These are phyloP conservation scores for Boletus fagicola DNA, from an alignment of 768 basidiomycete species.

Conservation along the genomic window DNA sequence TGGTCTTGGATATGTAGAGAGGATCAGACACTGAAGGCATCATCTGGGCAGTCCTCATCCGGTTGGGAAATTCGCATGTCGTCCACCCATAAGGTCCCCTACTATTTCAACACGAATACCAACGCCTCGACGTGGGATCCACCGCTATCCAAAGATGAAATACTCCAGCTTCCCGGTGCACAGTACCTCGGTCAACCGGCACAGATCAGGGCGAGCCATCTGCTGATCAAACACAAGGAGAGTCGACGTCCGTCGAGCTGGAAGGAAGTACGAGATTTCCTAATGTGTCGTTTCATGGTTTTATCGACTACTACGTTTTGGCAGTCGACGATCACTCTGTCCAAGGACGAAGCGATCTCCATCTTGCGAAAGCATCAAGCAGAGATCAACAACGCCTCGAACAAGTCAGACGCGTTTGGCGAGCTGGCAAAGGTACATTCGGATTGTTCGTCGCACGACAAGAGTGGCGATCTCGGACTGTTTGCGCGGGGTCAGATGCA, in stretches of 20 bases:
- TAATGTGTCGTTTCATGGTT: neutral
- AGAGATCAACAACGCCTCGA: slow-evolving; percentile 49
- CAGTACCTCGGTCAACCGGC: slow-evolving; percentile 44
- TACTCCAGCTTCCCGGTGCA: slow-evolving; percentile 66
- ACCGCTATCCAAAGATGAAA: slow-evolving; percentile 61
- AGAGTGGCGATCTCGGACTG: slow-evolving; percentile 84
- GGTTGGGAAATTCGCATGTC: slow-evolving; percentile 90
- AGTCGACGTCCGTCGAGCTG: slow-evolving; percentile 80
- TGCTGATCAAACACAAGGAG: slow-evolving; percentile 86
- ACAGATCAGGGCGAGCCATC: slow-evolving; percentile 90
- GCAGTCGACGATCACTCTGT: slow-evolving; percentile 68
- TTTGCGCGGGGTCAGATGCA: slow-evolving; percentile 93
- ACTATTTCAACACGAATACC: slow-evolving; percentile 81
- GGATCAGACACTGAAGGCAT: slow-evolving; percentile 7
- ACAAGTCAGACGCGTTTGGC: slow-evolving; percentile 61
- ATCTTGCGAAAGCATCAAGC: slow-evolving; percentile 65
- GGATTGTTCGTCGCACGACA: slow-evolving; percentile 84
- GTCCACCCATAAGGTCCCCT: slow-evolving; percentile 70
- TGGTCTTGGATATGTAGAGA: neutral
- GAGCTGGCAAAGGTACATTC: slow-evolving; percentile 74
- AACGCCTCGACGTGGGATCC: slow-evolving; percentile 77
- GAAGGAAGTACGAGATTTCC: slow-evolving; percentile 62
- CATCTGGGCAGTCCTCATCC: slow-evolving; percentile 19
- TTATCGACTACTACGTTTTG: neutral
- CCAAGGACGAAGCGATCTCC: slow-evolving; percentile 86